phyloP scores from a whole-genome alignment of 73 alveolate genomes.

The Paramecium biaurelia region DNA sequence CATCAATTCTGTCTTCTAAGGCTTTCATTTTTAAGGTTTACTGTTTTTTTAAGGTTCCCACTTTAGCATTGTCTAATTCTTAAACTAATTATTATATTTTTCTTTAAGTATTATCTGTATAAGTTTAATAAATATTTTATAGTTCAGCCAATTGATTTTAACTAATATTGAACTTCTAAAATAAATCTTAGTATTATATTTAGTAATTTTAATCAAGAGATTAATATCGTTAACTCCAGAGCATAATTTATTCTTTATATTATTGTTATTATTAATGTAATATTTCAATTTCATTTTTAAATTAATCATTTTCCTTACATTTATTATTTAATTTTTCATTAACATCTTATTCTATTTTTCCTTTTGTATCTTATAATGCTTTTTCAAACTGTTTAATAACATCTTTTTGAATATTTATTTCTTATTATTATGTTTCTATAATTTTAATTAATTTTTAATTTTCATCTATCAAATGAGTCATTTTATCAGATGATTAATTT shows the following conservation, averaged over 20 bases:
- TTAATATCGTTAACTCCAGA: conserved; percentile 26
- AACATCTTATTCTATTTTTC: not conserved
- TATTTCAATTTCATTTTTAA: not conserved
- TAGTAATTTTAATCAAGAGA: conserved; percentile 22
- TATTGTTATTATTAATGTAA: not conserved
- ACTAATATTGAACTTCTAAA: not conserved
- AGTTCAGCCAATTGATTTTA: conserved; percentile 15
- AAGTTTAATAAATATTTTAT: not conserved
- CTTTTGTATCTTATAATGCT: not conserved
- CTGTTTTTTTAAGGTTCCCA: not conserved
- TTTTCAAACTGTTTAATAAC: conserved; percentile 12
- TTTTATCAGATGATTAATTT: not conserved
- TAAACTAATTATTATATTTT: not conserved
- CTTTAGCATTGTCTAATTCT: not conserved
- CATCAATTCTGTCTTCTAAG: not conserved
- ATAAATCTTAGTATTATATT: conserved; percentile 6
- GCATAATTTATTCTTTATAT: not conserved
- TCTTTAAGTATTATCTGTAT: not conserved
- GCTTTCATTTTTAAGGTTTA: not conserved
- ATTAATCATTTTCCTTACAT: not conserved
- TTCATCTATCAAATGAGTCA: conserved; percentile 5
- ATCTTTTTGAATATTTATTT: conserved; percentile 6
- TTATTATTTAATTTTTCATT: not conserved
- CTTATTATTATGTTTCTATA: not conserved
- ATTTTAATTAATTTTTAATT: conserved; percentile 3